These are phyloP conservation scores for Carex scoparia DNA, from an alignment of 176 grass and related monocot species.

Conservation along the genomic window DNA sequence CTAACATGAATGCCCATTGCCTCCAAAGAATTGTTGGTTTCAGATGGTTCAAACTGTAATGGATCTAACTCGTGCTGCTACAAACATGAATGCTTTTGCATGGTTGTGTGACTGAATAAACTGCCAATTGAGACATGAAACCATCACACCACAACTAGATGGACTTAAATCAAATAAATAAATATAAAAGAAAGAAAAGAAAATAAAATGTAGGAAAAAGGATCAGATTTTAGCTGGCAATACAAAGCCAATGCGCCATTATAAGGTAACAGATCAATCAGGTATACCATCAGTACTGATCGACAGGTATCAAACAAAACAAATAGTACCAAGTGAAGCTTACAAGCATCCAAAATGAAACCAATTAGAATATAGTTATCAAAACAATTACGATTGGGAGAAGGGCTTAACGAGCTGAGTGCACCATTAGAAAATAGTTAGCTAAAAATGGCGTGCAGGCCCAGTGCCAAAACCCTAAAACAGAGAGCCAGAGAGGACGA, in stretches of 20 bases:
- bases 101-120: not conserved
- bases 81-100: not conserved
- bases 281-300: not conserved
- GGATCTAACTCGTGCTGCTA: not conserved
- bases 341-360: not conserved
- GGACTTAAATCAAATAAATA: not conserved
- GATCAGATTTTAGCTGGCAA: not conserved
- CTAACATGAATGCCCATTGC: too few relatives aligned
- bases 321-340: not conserved
- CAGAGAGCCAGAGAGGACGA: not conserved
- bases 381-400: too few relatives aligned
- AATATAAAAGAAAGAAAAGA: not conserved
- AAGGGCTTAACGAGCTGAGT: too few relatives aligned
- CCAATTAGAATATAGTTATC: not conserved
- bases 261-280: not conserved
- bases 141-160: not conserved
- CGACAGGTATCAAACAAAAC: not conserved
- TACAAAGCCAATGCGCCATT: not conserved
- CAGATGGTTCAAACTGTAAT: not conserved
- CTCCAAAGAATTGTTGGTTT: not conserved
- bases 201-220: not conserved
- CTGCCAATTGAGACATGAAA: not conserved
- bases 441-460: not conserved
- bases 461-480: not conserved
- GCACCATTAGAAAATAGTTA: not conserved